Base-by-base conservation (phyloP, 495 filamentous ascomycete species). In the Daldinia childiae region DNA sequence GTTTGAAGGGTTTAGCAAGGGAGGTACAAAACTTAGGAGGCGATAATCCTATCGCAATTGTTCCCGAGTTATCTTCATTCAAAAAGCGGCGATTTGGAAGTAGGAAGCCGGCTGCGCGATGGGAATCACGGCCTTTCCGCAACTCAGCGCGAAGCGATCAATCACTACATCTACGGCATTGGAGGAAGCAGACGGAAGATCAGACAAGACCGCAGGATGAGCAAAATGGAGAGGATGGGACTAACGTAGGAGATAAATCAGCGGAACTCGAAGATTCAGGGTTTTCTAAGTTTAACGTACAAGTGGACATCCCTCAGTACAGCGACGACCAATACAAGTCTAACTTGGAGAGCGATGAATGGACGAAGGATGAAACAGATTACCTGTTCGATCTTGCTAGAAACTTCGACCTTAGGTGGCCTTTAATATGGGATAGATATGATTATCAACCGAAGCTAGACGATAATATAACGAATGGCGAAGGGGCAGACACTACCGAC, bases 381-480 rank as follows among this genome's bases (percentile, higher is more conserved):
- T 97, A 97, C 74, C 80, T 99, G 64, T 83, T 98, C 76, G 80
- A 88, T 27, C 73, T 95, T 27, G 91, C 85, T 11, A 83, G 85
- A 51, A 90, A 95, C 12, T 97, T 88, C 73, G 93, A 95, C 71
- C 82, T 97, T 50, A 89, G 94, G 62, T 99, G 95, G 91, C 82
- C 94, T 15, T 80, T 99, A n/a, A 93, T 99, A 51, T 91, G 88
- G 79, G 95, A 99, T 76, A 91, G 94, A 12, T 99, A 97, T 79
- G 92, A 97, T 24, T 97, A 89, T 73, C 79, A 83, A 56, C 87
- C 91, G 1, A 78, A 75, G 32, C 58, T 73, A 1, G 77, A 85
- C 30, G 78, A 61, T 6, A 56, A 51, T 17, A 48, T 51, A 30
- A 76, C 68, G 39, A 72, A 75, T 36, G 75, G 69, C 30, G 76